Percentiles rank a stretch among this genome's conserved stretches.
phyloP scores from a whole-genome alignment of 2,329 filamentous ascomycete species.

The Pyricularia grisea region DNA sequence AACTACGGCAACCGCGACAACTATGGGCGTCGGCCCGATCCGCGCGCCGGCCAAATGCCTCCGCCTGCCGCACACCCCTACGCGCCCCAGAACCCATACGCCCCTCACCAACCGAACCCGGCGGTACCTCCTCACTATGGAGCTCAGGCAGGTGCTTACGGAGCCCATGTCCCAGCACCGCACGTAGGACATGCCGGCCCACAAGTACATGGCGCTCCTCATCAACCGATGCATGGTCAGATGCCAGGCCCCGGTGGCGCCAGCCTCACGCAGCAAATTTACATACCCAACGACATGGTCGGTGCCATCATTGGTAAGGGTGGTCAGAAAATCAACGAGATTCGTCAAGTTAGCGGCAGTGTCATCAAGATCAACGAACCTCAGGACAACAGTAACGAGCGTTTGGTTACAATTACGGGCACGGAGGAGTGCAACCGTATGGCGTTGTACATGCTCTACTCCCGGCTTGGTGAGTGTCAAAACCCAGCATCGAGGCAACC shows the following conservation, averaged over 20 bases:
- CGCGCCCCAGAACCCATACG: constrained; percentile 58
- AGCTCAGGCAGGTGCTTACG: constrained; percentile 67
- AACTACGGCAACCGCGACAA: constrained; percentile 88
- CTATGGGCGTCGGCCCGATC: constrained; percentile 67
- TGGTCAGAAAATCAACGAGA: constrained; percentile 98
- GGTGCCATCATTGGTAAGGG: constrained; percentile 98
- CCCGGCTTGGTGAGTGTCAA: constrained; percentile 66
- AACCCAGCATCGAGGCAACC: neutral
- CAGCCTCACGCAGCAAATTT: constrained; percentile 87
- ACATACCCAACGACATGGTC: constrained; percentile 99
- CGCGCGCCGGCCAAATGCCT: constrained; percentile 61
- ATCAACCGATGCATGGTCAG: constrained; percentile 63
- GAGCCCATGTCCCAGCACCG: constrained; percentile 69
- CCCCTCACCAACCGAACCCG: constrained; percentile 54
- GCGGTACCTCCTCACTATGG: constrained; percentile 70
- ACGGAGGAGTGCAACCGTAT: constrained; percentile 99
- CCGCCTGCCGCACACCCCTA: constrained; percentile 48
- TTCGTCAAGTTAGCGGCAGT: constrained; percentile 90
- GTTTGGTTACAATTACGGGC: constrained; percentile 92
- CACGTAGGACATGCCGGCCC: constrained; percentile 52
- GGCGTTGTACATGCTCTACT: constrained; percentile 99
- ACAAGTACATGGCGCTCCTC: constrained; percentile 54
- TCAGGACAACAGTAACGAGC: constrained; percentile 97
- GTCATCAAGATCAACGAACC: constrained; percentile 99
- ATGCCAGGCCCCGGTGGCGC: constrained; percentile 50